A percentile compares a stretch with the other conserved stretches of the same genome.
phyloP scores from a whole-genome alignment of 331 rosid genomes.

The Pyrus hybrid region DNA sequence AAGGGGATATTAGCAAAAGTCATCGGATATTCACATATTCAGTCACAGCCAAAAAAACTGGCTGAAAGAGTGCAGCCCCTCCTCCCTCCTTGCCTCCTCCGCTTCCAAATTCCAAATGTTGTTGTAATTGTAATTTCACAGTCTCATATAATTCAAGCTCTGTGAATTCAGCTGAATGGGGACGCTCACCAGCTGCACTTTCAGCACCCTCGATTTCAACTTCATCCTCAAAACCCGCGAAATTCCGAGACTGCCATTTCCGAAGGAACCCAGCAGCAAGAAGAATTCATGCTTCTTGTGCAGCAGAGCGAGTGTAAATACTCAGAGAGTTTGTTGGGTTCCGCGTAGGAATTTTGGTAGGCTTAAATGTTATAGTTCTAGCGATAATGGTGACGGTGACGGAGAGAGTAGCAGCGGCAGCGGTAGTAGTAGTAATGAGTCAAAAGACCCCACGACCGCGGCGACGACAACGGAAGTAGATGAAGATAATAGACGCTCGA shows the following conservation, averaged over 20 bases:
- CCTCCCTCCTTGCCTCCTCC: neutral
- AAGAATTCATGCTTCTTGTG: slow-evolving; percentile 32
- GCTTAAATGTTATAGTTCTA: slow-evolving; percentile 40
- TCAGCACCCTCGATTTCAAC: slow-evolving; percentile 48
- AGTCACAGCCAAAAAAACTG: neutral
- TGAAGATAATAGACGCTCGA: slow-evolving; percentile 19
- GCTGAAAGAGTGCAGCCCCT: neutral
- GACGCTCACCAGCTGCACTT: slow-evolving; percentile 62
- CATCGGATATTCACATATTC: neutral
- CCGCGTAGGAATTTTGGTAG: slow-evolving; percentile 18
- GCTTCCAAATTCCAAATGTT: neutral
- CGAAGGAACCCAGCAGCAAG: slow-evolving; percentile 19
- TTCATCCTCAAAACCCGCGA: slow-evolving; percentile 43
- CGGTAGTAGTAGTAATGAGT: neutral
- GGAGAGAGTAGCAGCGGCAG: slow-evolving; percentile 18
- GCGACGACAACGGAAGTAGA: slow-evolving; percentile 29
- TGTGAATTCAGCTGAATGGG: slow-evolving; percentile 35
- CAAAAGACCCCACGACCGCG: slow-evolving; percentile 29
- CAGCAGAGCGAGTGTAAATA: slow-evolving; percentile 30
- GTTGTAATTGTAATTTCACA: neutral
- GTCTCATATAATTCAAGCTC: neutral
- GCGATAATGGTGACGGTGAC: slow-evolving; percentile 24
- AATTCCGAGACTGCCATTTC: slow-evolving; percentile 24
- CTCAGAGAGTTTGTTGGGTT: neutral
- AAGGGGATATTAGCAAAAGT: neutral